Percentiles rank a stretch among this genome's conserved stretches.
phyloP scores from a whole-genome alignment of 164 flowering plant genomes.

The Annona cherimola region DNA sequence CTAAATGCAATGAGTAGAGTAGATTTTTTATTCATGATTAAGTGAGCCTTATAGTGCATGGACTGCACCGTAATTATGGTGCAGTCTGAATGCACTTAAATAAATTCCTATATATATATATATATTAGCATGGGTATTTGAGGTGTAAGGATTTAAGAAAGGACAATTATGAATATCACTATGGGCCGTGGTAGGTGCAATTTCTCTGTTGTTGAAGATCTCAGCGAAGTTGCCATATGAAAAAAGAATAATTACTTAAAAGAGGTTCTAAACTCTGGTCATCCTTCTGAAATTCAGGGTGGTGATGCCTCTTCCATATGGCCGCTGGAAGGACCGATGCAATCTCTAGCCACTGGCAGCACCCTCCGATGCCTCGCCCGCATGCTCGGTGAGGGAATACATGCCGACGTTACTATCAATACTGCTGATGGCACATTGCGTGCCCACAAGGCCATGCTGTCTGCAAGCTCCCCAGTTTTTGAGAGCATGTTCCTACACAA shows the following conservation, averaged over 20 bases:
- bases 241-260: background rate
- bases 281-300: slow-evolving; percentile 37
- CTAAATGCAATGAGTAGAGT: too few species aligned
- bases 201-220: background rate
- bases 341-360: slow-evolving; percentile 39
- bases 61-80: too few species aligned
- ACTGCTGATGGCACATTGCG: slow-evolving; percentile 56
- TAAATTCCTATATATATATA: too few species aligned
- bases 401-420: slow-evolving; percentile 75
- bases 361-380: slow-evolving; percentile 66
- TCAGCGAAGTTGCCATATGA: background rate
- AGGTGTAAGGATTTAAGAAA: too few species aligned
- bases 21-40: too few species aligned
- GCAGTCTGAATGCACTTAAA: too few species aligned
- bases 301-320: slow-evolving; percentile 66
- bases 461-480: slow-evolving; percentile 87
- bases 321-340: slow-evolving; percentile 58
- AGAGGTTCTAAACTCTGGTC: background rate
- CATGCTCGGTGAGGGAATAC: slow-evolving; percentile 77
- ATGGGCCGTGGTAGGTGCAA: background rate
- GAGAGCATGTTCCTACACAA: slow-evolving; percentile 75
- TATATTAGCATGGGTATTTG: too few species aligned
- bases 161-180: background rate
- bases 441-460: slow-evolving; percentile 78
- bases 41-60: too few species aligned